Base-by-base conservation (phyloP, 1,139 yeast species). In the Suhomyces terraborum region DNA sequence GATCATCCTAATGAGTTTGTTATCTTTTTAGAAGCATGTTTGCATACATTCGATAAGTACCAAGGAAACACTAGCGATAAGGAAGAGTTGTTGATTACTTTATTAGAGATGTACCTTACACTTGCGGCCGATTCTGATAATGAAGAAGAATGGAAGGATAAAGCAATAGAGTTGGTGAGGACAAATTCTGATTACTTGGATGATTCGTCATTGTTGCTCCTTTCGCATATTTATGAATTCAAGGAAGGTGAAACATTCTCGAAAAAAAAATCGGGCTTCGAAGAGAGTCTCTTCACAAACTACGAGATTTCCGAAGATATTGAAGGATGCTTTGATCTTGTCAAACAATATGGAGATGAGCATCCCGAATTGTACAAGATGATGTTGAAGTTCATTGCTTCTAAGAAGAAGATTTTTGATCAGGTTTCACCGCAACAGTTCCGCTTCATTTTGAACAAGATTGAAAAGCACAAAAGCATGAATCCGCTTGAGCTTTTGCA, bases 1-100 rank as follows among this genome's bases (percentile, higher is more conserved):
- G 80, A 84, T 53, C 88, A 86, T 56, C 89, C 95, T 0, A 79
- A 83, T 55, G 94, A 91, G 55, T 91, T 93, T 72, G 95, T 91
- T 14, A 86, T 88, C n/a, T 91, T 94, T 51, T 64, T 93, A 42
- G 98, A 93, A 58, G 97, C 98, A 0, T 88, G 97, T 54, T 67
- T 89, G 13, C 88, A 84, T 51, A 76, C 87, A 7, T 87, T 87
- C 58, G 91, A 85, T 45, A 76, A 73, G 46, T 86, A 81, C 55
- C 93, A 85, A 46, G 95, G 94, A 0, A 77, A 80, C 44, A 67
- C 69, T 14, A 76, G 77, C 48, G 96, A 88, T 53, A 79, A 82
- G 50, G 77, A 75, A 41, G 95, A 86, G 36, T 72, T 91, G 26
- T 66, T 87, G 41, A 79, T 86, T 8, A 88, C 97, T 0, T 66